Evolutionary conservation across 2,329 filamentous ascomycete species (phyloP), one percentile per base, ranked within the genome.

Genomic region (Acrodontium crateriforme): DNA sequence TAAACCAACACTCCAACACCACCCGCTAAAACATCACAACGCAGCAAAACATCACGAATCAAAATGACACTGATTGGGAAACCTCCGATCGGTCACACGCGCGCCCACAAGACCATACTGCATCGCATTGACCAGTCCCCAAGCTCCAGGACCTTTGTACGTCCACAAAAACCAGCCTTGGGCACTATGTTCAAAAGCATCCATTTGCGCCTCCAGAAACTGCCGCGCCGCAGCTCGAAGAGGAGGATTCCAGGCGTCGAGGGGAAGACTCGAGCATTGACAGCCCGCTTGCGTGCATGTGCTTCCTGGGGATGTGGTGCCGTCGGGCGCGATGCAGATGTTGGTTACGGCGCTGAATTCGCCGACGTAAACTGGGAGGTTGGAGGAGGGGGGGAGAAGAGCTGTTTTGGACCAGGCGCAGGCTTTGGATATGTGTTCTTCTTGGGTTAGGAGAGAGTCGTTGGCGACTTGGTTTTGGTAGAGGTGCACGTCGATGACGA

Each of bases 161-260:
- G 53, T 54, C 59, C 59, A 63, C 7, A 59, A 39, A 38, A 62
- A 62, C 34, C 56, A 53, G 19, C 59, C 60, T 2, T 49, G 46
- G 0, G 50, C 41, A 16, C 49, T 47, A 6, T 45, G 31, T 38
- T 63, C 58, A 35, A 58, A 62, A 2, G 54, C 52, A 34, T 62
- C 51, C 11, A 63, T 32, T 35, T 63, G 51, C 2, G 58, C 59
- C 38, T 63, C 60, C 19, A 62, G 40, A 34, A 52, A 61, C 25
- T 41, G 42, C 17, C 56, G 38, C 9, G 53, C 52, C 12, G 56
- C 56, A 9, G 49, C 42, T 9, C 54, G 42, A 4, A 54, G 35
- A 29, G 55, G 52, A 28, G 49, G 44, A 6, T 50, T 48, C 37
- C 52, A 56, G 4, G 50, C 24, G 16, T 53, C 33, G 6, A 56